Conservation (phyloP, 2,329 filamentous ascomycete genomes). For the Aureobasidium melanogenum region DNA sequence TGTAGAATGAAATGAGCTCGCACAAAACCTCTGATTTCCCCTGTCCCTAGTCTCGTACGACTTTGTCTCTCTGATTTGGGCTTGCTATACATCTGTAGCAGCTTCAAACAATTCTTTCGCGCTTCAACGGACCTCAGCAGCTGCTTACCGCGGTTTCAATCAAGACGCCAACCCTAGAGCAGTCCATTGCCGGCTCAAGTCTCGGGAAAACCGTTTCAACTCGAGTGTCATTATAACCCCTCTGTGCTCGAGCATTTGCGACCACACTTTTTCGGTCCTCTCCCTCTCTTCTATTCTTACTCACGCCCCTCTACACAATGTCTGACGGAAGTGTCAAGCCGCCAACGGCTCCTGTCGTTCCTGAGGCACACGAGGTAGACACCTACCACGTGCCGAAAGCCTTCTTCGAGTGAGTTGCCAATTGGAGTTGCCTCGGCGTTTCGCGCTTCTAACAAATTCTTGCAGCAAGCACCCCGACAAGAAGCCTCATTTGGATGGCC, state of each 20-base stretch:
- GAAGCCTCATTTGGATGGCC: constrained; percentile 49
- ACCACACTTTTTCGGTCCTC: not conserved
- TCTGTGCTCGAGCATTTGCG: not conserved
- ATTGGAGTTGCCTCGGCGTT: not conserved
- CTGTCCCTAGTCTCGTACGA: not conserved
- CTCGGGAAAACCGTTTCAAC: not conserved
- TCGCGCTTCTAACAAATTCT: constrained; percentile 10
- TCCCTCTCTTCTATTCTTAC: not conserved
- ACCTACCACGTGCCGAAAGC: constrained; percentile 56
- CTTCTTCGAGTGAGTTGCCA: constrained; percentile 35
- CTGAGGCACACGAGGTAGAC: constrained; percentile 68
- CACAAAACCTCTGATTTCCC: not conserved
- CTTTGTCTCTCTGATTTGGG: not conserved
- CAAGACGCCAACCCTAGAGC: not conserved
- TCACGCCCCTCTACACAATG: constrained; percentile 23
- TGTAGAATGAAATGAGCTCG: constrained; percentile 1
- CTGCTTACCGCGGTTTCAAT: not conserved
- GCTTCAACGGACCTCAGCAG: not conserved
- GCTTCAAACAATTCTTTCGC: constrained; percentile 3
- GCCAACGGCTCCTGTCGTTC: constrained; percentile 46
- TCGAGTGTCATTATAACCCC: not conserved
- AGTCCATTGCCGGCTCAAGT: constrained; percentile 2
- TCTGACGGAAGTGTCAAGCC: constrained; percentile 37
- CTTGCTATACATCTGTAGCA: not conserved
- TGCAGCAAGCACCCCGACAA: constrained; percentile 48